Percentiles rank a stretch among this genome's conserved stretches.
Evolutionary conservation across 148 eudicot species (phyloP).

Genomic region (Chenopodium formosanum): DNA sequence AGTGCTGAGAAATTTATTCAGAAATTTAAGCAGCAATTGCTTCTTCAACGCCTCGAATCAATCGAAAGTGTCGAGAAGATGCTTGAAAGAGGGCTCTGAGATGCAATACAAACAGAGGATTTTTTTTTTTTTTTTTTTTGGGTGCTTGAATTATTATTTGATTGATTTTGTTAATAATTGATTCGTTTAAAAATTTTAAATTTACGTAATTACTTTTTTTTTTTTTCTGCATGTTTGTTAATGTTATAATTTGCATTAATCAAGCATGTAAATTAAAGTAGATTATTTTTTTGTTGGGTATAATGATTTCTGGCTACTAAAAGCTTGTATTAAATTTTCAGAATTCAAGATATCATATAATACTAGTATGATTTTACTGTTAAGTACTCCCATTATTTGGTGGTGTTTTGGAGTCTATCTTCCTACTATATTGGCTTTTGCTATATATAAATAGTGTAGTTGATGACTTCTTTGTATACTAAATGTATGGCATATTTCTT

Average conservation of each 20-base stretch:
- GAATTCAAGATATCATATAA: too few relatives aligned
- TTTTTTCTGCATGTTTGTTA: constrained; percentile 10
- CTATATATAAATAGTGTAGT: too few relatives aligned
- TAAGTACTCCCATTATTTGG: too few relatives aligned
- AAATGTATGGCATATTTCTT: too few relatives aligned
- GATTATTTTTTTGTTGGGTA: background rate
- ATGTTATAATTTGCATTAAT: background rate
- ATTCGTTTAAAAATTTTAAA: background rate
- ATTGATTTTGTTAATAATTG: background rate
- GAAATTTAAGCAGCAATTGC: constrained; percentile 63
- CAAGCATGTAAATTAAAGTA: background rate
- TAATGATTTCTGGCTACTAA: background rate
- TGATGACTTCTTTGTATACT: too few relatives aligned
- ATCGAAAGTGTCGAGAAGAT: constrained; percentile 66
- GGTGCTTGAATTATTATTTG: background rate
- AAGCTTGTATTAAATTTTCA: too few relatives aligned
- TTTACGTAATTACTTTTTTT: background rate
- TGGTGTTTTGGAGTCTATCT: too few relatives aligned
- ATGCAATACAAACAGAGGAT: background rate
- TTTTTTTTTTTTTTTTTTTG: background rate
- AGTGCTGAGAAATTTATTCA: constrained; percentile 79
- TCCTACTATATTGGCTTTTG: too few relatives aligned
- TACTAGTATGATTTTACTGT: too few relatives aligned
- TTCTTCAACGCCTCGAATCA: constrained; percentile 75
- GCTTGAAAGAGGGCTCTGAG: constrained; percentile 62